A percentile compares a stretch with the other conserved stretches of the same genome.
Evolutionary conservation across 2,329 filamentous ascomycete species (phyloP).

Genomic region (Aspergillaceae sp.): DNA sequence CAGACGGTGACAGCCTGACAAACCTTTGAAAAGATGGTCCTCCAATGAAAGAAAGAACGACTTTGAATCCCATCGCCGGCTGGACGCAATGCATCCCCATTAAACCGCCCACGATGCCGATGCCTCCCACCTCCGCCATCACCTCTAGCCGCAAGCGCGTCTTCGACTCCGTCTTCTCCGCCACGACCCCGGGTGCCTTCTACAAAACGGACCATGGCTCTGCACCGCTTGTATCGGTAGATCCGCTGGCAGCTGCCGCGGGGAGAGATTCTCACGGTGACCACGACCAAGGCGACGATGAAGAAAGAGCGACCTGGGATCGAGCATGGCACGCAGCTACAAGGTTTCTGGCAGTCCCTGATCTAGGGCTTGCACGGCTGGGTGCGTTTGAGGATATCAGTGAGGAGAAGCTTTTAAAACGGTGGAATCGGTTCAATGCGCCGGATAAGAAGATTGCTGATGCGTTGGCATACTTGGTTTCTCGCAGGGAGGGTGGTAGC

Average conservation of each 20-base stretch:
- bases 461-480: conserved; percentile 25
- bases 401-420: conserved; percentile 19
- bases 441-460: conserved; percentile 23
- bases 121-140: conserved; percentile 18
- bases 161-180: conserved; percentile 37
- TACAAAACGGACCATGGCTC: conserved; percentile 19
- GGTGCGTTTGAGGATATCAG: conserved; percentile 14
- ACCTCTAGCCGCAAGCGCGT: conserved; percentile 30
- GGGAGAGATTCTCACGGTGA: conserved; percentile 1
- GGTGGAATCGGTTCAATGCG: conserved; percentile 21
- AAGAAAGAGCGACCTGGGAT: conserved; percentile 24
- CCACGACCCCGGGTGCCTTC: conserved; percentile 27
- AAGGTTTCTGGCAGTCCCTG: conserved; percentile 30
- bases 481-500: conserved; percentile 6
- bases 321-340: conserved; percentile 36
- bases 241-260: neutral
- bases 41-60: conserved; percentile 1
- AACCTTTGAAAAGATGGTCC: conserved; percentile 1
- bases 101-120: conserved; percentile 16
- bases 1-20: neutral
- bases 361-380: conserved; percentile 25
- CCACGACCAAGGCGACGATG: conserved; percentile 15
- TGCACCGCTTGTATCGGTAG: conserved; percentile 8
- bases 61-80: neutral
- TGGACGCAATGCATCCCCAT: conserved; percentile 9